Conservation (phyloP, 164 flowering plant genomes). For the Nelumbo lutea region DNA sequence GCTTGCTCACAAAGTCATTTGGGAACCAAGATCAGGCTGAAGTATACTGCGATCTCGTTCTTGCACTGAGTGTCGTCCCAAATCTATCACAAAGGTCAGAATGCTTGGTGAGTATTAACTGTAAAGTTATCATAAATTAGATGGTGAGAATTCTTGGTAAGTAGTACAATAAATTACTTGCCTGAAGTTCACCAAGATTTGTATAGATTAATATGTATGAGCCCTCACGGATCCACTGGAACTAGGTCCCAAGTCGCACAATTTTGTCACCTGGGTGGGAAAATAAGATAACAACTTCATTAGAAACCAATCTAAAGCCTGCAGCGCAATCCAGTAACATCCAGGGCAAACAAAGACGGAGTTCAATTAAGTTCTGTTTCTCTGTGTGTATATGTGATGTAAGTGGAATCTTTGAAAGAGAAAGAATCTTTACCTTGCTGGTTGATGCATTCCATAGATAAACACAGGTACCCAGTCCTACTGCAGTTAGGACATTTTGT, state of each 20-base stretch:
- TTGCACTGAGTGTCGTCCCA: constrained; percentile 97
- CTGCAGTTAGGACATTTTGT: constrained; percentile 89
- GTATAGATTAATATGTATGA: constrained; percentile 93
- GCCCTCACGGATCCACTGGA: constrained; percentile 97
- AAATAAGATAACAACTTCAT: background rate
- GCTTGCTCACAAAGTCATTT: constrained; percentile 69
- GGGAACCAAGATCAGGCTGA: constrained; percentile 91
- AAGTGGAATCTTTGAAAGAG: too few species aligned
- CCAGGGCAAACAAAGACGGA: background rate
- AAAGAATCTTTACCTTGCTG: constrained; percentile 51
- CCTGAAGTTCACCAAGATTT: constrained; percentile 91
- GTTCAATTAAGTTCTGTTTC: background rate
- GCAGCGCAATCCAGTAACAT: background rate
- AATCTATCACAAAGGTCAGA: constrained; percentile 30
- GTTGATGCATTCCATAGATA: constrained; percentile 95
- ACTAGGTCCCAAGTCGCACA: constrained; percentile 90
- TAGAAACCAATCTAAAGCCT: background rate
- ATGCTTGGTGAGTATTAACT: background rate
- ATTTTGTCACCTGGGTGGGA: constrained; percentile 66
- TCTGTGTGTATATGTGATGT: too few species aligned
- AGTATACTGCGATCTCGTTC: constrained; percentile 85
- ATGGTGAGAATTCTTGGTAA: background rate
- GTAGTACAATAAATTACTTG: constrained; percentile 12
- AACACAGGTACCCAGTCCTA: constrained; percentile 94
- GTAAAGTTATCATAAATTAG: background rate